A percentile compares a stretch with the other conserved stretches of the same genome.
Conservation (phyloP, 1,139 yeast genomes). For the Pichia sp. region DNA sequence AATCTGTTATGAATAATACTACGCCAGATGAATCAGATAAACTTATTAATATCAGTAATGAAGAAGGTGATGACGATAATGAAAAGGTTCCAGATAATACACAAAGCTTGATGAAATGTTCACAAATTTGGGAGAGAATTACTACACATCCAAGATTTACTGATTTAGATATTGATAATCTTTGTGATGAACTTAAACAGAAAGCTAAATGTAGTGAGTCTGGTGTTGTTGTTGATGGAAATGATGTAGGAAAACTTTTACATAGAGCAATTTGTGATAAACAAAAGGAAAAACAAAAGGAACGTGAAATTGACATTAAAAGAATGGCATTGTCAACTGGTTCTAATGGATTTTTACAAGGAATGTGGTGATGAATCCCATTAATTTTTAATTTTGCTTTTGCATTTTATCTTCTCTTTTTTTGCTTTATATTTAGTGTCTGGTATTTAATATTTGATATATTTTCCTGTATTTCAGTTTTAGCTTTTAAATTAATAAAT, state of each 20-base stretch:
- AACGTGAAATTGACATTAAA: constrained; percentile 3
- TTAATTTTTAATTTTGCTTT: no score
- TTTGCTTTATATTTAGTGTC: background rate
- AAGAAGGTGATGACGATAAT: constrained; percentile 26
- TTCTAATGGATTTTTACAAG: constrained; percentile 1
- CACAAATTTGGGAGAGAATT: constrained; percentile 94
- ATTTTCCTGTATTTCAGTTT: no score
- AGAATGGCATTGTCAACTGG: background rate
- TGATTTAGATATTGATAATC: constrained; percentile 87
- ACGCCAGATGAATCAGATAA: background rate
- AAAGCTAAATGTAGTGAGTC: constrained; percentile 95
- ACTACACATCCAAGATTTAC: constrained; percentile 91
- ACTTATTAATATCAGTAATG: background rate
- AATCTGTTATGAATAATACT: no score
- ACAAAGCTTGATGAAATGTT: constrained; percentile 56
- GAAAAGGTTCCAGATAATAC: constrained; percentile 51
- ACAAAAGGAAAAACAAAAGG: constrained; percentile 1
- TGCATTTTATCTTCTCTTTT: background rate
- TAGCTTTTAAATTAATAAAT: no score
- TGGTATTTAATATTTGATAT: no score
- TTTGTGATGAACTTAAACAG: constrained; percentile 78
- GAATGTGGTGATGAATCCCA: constrained; percentile 4
- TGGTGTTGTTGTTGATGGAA: constrained; percentile 79
- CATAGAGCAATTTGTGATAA: constrained; percentile 7
- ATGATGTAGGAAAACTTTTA: constrained; percentile 52